Percentiles rank a stretch among this genome's conserved stretches.
phyloP scores from a whole-genome alignment of 2,329 filamentous ascomycete species.

The Aspergillus persii region DNA sequence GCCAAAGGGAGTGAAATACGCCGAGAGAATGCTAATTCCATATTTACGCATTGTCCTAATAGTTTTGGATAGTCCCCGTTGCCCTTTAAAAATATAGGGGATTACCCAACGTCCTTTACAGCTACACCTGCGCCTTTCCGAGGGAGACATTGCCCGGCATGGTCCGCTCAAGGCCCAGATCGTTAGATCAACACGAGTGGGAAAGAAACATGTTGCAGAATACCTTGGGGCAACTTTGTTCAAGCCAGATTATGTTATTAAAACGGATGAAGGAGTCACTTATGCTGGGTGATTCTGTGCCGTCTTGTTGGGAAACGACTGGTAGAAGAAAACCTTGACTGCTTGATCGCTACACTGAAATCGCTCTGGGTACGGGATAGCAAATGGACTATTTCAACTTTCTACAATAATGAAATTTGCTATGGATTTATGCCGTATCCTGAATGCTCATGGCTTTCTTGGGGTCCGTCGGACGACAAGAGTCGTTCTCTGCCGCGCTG shows the following conservation, averaged over 20 bases:
- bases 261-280: background rate
- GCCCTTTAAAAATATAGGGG: background rate
- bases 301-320: background rate
- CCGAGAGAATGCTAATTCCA: background rate
- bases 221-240: background rate
- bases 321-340: background rate
- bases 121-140: no score
- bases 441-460: background rate
- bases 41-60: background rate
- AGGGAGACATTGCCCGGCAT: no score
- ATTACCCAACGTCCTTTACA: no score
- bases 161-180: background rate
- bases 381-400: background rate
- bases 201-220: background rate
- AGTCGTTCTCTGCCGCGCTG: no score
- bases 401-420: background rate
- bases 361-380: background rate
- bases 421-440: background rate
- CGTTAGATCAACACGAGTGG: background rate
- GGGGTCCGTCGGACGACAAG: no score
- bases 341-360: background rate
- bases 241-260: no score
- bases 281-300: background rate
- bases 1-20: no score
- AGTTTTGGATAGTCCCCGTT: background rate